A percentile compares a stretch with the other conserved stretches of the same genome.
These are phyloP conservation scores for Graphium sp. DNA, from an alignment of 2,329 filamentous ascomycete genomes.

Conservation along the genomic window DNA sequence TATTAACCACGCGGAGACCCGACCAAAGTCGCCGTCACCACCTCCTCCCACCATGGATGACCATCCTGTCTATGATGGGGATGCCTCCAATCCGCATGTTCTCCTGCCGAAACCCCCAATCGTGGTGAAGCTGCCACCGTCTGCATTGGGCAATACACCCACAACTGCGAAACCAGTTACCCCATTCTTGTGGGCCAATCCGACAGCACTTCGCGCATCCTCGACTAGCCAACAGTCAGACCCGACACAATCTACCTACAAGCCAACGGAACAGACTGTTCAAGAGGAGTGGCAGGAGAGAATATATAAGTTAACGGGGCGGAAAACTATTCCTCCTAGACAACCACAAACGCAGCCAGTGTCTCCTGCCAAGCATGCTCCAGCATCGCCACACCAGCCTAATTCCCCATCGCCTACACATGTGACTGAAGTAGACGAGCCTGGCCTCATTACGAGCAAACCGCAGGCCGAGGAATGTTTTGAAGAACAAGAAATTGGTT, in stretches of 20 bases:
- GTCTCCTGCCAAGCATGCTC: not conserved
- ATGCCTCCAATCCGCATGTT: constrained; percentile 48
- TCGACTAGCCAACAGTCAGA: too few species aligned
- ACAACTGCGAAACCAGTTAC: constrained; percentile 8
- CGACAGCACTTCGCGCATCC: constrained; percentile 10
- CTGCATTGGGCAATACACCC: constrained; percentile 14
- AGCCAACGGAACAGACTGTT: constrained; percentile 70
- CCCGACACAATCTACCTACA: too few species aligned
- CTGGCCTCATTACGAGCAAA: constrained; percentile 17
- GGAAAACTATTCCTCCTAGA: constrained; percentile 10
- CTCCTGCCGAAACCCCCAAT: constrained; percentile 54
- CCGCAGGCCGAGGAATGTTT: constrained; percentile 67
- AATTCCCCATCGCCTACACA: constrained; percentile 2
- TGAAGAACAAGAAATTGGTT: constrained; percentile 67
- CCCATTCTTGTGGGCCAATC: constrained; percentile 17
- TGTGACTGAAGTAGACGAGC: too few species aligned
- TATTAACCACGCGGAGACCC: constrained; percentile 15
- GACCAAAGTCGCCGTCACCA: constrained; percentile 45
- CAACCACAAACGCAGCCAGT: not conserved
- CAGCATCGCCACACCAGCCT: not conserved
- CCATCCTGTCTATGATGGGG: constrained; percentile 58
- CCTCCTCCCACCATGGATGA: constrained; percentile 54
- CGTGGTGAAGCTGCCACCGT: constrained; percentile 65
- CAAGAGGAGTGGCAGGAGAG: constrained; percentile 15
- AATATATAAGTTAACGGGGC: constrained; percentile 4